Base-by-base conservation (phyloP, 78 protist species). In the Dictyostelium purpureum region DNA sequence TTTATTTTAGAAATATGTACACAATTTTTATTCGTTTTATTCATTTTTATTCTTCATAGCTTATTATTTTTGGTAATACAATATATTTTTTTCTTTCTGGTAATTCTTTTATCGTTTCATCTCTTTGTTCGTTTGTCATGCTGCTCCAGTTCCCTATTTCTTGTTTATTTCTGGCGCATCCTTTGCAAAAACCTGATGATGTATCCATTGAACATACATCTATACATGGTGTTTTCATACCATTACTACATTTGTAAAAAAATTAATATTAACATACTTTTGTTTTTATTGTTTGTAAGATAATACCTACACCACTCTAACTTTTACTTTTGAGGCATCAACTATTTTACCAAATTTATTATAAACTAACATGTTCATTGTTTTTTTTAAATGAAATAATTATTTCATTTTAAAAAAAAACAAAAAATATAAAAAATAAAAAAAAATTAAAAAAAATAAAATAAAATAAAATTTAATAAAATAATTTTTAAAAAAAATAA, bases 181-280 rank as follows among this genome's bases (percentile, higher is more conserved):
- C 89, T 26, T 45, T 31, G 40, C 89, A 81, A 51, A 21, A 65
- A 16, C 71, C 75, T 10, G 43, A 24, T 0, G 28, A 19, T 6
- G 28, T 2, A 52, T 81, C 89, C 78, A 81, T 54, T 52, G 33
- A 69, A 54, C 89, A 81, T 37, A 81, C 43, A 69, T 81, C 79
- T 6, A 81, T 54, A 52, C 89, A 81, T 31, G 89, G 89, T 43
- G 89, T 81, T 16, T 42, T 69, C 19, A 81, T 69, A 12, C 70
- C 71, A 43, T 26, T 28, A 63, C 38, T 7, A 33, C 49, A 10
- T 5, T 21, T 24, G 12, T 21, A 33, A 16, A n/a, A n/a, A 2
- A 21, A 19, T 1, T 63, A 31, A 33, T 63, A 24, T 63, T 31
- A 33, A 54, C n/a, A 11, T 59, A 11, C 7, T 59, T 28, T 26